Evolutionary conservation across 2,329 filamentous ascomycete species (phyloP).

Genomic region (Pseudocercospora vitis): DNA sequence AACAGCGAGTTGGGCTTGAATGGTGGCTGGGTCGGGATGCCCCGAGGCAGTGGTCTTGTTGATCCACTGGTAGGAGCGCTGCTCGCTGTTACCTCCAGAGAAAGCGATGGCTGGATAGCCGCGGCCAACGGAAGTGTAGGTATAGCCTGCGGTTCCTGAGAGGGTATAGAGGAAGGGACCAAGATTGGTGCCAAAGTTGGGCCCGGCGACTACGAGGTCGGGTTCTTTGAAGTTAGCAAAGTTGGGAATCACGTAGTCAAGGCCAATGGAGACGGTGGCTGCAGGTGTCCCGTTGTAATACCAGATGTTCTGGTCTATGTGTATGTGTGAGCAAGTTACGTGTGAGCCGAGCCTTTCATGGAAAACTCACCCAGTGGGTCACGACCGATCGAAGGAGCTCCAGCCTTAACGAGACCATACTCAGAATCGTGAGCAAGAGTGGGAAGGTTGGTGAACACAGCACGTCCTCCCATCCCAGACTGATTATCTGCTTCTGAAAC

Average conservation of each 20-base stretch:
- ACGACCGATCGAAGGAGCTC: constrained; percentile 51
- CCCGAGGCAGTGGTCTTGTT: constrained; percentile 42
- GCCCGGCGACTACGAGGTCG: constrained; percentile 57
- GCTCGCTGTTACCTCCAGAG: constrained; percentile 46
- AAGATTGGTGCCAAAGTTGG: constrained; percentile 57
- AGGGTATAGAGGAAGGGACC: constrained; percentile 57
- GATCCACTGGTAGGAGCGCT: constrained; percentile 47
- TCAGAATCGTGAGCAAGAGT: constrained; percentile 47
- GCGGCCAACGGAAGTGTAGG: constrained; percentile 50
- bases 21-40: constrained; percentile 44
- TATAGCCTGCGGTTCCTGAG: constrained; percentile 53
- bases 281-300: constrained; percentile 62
- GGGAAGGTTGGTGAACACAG: constrained; percentile 46
- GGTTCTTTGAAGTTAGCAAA: constrained; percentile 52
- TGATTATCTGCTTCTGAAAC: constrained; percentile 46
- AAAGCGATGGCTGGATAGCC: constrained; percentile 53
- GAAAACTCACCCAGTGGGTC: constrained; percentile 43
- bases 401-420: constrained; percentile 49
- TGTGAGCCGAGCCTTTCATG: too few species aligned
- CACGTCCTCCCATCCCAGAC: constrained; percentile 49
- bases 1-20: constrained; percentile 45
- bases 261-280: constrained; percentile 56
- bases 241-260: constrained; percentile 49
- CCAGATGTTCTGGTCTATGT: constrained; percentile 54
- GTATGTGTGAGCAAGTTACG: background rate